A percentile compares a stretch with the other conserved stretches of the same genome.
phyloP scores from a whole-genome alignment of 2,329 filamentous ascomycete genomes.

The Scopulariopsis brevicaulis region DNA sequence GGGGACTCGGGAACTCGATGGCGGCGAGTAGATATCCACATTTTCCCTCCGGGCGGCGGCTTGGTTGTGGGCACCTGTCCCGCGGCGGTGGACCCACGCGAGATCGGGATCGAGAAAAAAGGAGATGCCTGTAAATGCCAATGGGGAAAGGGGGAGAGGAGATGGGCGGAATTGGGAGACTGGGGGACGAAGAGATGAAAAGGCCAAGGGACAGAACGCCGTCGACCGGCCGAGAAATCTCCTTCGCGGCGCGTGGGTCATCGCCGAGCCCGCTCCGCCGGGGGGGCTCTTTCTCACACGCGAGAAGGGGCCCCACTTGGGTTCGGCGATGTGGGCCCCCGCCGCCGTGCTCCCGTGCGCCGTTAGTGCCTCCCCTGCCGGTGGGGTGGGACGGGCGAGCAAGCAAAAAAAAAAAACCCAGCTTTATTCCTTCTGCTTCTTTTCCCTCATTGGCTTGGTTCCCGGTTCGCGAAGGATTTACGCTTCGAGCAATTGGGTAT shows the following conservation, averaged over 20 bases:
- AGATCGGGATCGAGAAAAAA: not conserved
- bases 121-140: not conserved
- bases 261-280: not conserved
- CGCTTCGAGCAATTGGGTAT: too few relatives aligned
- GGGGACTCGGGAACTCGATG: too few relatives aligned
- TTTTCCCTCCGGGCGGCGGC: not conserved
- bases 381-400: too few relatives aligned
- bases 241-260: not conserved
- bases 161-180: not conserved
- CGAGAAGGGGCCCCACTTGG: not conserved
- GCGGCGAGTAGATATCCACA: not conserved
- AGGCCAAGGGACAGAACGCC: not conserved
- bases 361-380: too few relatives aligned
- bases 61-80: not conserved
- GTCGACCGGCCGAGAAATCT: not conserved
- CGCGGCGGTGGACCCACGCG: not conserved
- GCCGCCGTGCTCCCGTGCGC: not conserved
- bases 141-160: not conserved
- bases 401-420: too few relatives aligned
- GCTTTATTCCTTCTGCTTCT: too few relatives aligned
- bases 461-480: too few relatives aligned
- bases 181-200: not conserved
- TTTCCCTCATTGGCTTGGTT: too few relatives aligned
- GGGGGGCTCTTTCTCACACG: not conserved
- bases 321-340: not conserved